Conservation (phyloP, 257 asterid species). For the Solanum bulbocastanum region DNA sequence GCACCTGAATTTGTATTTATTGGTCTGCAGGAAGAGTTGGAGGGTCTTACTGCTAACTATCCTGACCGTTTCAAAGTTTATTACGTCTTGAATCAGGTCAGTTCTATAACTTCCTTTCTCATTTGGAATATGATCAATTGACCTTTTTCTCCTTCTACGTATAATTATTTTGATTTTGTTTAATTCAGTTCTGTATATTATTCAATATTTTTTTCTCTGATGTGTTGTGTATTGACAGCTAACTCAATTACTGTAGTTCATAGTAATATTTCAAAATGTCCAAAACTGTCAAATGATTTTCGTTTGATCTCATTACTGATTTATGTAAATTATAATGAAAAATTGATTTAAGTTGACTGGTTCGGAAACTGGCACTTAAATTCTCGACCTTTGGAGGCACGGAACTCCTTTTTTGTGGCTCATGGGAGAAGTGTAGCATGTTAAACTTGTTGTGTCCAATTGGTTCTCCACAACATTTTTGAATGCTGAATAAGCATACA, state of each 20-base stretch:
- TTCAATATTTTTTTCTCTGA: neutral
- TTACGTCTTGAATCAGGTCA: conserved; percentile 79
- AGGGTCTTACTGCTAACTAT: conserved; percentile 46
- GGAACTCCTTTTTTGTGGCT: neutral
- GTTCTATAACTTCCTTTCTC: neutral
- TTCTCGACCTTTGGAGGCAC: neutral
- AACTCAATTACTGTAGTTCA: neutral
- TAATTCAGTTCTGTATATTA: neutral
- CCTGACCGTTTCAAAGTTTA: conserved; percentile 51
- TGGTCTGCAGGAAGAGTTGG: conserved; percentile 63
- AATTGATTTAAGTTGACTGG: neutral
- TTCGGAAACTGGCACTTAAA: neutral
- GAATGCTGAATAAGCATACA: neutral
- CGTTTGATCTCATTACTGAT: neutral
- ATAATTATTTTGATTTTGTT: neutral
- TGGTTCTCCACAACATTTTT: neutral
- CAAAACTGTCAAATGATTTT: neutral
- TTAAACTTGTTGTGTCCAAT: neutral
- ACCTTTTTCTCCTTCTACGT: neutral
- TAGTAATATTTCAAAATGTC: neutral
- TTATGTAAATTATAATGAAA: neutral
- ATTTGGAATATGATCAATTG: neutral
- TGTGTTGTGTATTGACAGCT: neutral
- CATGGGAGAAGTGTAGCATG: neutral
- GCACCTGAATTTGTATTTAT: neutral